Percentiles rank a stretch among this genome's conserved stretches.
Conservation (phyloP, 768 basidiomycete genomes). For the Tulasnella sp. region DNA sequence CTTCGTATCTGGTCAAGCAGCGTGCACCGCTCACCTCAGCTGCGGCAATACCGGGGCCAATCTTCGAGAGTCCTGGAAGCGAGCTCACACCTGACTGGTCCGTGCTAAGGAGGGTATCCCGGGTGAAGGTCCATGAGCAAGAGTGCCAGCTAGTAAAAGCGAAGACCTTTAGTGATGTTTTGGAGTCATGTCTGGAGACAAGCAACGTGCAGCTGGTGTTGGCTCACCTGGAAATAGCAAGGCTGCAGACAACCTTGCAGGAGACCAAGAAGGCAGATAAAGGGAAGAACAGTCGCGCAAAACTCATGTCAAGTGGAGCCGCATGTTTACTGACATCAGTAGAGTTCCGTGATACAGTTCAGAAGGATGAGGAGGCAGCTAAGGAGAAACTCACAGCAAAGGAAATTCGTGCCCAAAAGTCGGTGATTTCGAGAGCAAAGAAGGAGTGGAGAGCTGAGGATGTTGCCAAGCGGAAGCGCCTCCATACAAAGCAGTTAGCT, state of each 20-base stretch:
- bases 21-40: neutral
- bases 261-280: neutral
- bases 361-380: slow-evolving; percentile 12
- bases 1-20: neutral
- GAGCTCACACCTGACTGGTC: neutral
- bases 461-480: neutral
- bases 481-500: neutral
- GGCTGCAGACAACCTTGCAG: neutral
- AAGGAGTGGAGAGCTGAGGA: slow-evolving; percentile 3
- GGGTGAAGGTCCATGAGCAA: neutral
- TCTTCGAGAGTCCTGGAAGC: neutral
- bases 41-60: neutral
- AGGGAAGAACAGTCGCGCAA: slow-evolving; percentile 8
- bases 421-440: neutral
- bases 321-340: slow-evolving; percentile 4
- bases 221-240: slow-evolving; percentile 7
- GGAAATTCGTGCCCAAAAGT: neutral
- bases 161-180: slow-evolving; percentile 6
- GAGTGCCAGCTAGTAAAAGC: slow-evolving; percentile 1
- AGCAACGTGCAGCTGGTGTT: slow-evolving; percentile 23
- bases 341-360: neutral
- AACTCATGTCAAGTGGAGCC: slow-evolving; percentile 6
- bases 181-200: slow-evolving; percentile 6
- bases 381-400: neutral
- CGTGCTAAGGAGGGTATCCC: neutral